phyloP scores from a whole-genome alignment of 148 eudicot species.

The Heliosperma pusillum region DNA sequence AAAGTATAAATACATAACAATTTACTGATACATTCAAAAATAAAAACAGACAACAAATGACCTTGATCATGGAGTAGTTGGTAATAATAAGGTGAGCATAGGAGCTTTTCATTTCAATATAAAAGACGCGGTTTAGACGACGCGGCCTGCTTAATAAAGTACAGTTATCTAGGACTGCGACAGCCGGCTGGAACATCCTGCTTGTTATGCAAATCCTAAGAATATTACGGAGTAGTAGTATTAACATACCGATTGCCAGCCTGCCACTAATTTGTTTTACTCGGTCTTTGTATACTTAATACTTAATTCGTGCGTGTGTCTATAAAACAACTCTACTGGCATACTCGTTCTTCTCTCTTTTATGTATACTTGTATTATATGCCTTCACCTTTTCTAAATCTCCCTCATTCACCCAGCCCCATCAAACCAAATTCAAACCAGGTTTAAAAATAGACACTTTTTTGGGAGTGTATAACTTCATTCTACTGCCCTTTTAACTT shows the following conservation, averaged over 20 bases:
- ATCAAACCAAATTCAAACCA: too few relatives aligned
- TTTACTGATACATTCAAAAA: too few relatives aligned
- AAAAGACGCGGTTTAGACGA: slow-evolving; percentile 7
- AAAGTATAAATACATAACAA: too few relatives aligned
- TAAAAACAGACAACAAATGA: too few relatives aligned
- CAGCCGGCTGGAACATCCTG: background rate
- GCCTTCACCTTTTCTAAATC: background rate
- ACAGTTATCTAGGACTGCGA: slow-evolving; percentile 5
- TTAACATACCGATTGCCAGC: background rate
- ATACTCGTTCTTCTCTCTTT: slow-evolving; percentile 14
- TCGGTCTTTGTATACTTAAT: background rate
- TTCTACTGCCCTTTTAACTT: too few relatives aligned
- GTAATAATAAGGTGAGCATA: too few relatives aligned
- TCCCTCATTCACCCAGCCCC: background rate
- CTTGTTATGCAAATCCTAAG: background rate
- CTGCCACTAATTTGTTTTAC: slow-evolving; percentile 9
- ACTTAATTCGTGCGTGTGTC: background rate
- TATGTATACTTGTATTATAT: too few relatives aligned
- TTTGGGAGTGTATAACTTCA: too few relatives aligned
- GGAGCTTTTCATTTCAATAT: background rate
- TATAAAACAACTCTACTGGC: background rate
- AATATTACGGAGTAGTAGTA: background rate
- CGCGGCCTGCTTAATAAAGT: slow-evolving; percentile 8
- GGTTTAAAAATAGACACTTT: too few relatives aligned
- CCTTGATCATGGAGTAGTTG: too few relatives aligned